Evolutionary conservation across 345 rosid species (phyloP).

Genomic region (Arabis alpina): DNA sequence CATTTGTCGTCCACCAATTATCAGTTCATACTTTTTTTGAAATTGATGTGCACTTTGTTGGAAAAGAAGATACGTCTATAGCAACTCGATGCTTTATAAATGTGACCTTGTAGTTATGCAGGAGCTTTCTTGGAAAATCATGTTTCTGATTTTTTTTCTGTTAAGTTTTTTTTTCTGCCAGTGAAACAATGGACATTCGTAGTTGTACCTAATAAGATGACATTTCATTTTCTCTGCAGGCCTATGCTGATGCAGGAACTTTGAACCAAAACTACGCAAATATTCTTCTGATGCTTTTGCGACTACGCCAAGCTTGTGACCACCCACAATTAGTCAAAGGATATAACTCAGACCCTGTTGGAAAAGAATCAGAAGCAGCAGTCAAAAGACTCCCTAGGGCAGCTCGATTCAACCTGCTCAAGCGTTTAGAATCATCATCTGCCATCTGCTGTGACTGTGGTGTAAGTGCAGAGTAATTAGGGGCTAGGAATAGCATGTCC

Average conservation of each 20-base stretch:
- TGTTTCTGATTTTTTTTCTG: conserved; percentile 14
- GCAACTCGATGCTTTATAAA: conserved; percentile 17
- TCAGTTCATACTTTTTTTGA: conserved; percentile 9
- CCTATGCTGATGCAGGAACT: conserved; percentile 92
- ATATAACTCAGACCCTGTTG: conserved; percentile 61
- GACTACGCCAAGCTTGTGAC: conserved; percentile 97
- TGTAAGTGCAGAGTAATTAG: conserved; percentile 54
- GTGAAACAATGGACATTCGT: conserved; percentile 19
- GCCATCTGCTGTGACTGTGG: conserved; percentile 73
- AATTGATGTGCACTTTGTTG: conserved; percentile 26
- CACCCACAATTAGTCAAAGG: conserved; percentile 86
- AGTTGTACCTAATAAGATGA: conserved; percentile 21
- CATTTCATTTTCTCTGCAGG: conserved; percentile 54
- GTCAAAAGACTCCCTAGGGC: conserved; percentile 69
- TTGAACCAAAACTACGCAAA: conserved; percentile 92
- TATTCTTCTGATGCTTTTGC: conserved; percentile 96
- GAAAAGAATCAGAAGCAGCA: conserved; percentile 67
- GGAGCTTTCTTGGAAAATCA: conserved; percentile 9
- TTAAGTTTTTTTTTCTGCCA: neutral
- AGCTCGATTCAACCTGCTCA: conserved; percentile 55
- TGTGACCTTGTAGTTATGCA: neutral
- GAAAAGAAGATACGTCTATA: conserved; percentile 10
- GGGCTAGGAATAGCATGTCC: conserved; percentile 14
- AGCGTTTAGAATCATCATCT: conserved; percentile 52
- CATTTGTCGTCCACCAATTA: conserved; percentile 11